These are phyloP conservation scores for Teratosphaeria viscida DNA, from an alignment of 2,329 filamentous ascomycete genomes.

Conservation along the genomic window DNA sequence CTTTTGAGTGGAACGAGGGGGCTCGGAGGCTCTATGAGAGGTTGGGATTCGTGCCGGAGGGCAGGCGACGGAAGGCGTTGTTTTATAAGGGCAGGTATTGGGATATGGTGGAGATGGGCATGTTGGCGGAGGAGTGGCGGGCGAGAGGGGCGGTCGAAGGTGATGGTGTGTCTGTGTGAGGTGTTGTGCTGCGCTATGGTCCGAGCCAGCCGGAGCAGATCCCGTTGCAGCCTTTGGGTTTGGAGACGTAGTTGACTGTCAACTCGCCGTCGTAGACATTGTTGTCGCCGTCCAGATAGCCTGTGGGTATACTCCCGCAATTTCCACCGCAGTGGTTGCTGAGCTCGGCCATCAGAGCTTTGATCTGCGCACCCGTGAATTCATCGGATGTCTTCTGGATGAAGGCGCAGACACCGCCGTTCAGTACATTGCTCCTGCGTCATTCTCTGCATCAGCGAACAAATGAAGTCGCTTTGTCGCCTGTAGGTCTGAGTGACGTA, in stretches of 20 bases:
- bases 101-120: conserved; percentile 26
- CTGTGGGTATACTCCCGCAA: not conserved
- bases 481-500: not conserved
- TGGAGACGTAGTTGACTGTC: not conserved
- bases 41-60: conserved; percentile 39
- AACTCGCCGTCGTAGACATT: not conserved
- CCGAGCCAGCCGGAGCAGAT: not conserved
- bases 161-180: not conserved
- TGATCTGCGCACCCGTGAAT: not conserved
- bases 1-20: conserved; percentile 35
- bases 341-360: not conserved
- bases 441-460: not conserved
- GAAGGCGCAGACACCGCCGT: not conserved
- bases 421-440: not conserved
- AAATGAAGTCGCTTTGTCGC: too few relatives aligned
- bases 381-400: not conserved
- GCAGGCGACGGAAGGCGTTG: conserved; percentile 31
- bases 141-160: not conserved
- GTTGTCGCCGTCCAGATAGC: not conserved
- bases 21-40: conserved; percentile 35
- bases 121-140: conserved; percentile 34
- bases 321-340: not conserved
- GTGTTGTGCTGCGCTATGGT: not conserved
- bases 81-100: conserved; percentile 34
- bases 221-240: not conserved